Percentiles rank a stretch among this genome's conserved stretches.
Evolutionary conservation across 345 rosid species (phyloP).

Genomic region (Cardamine resedifolia): DNA sequence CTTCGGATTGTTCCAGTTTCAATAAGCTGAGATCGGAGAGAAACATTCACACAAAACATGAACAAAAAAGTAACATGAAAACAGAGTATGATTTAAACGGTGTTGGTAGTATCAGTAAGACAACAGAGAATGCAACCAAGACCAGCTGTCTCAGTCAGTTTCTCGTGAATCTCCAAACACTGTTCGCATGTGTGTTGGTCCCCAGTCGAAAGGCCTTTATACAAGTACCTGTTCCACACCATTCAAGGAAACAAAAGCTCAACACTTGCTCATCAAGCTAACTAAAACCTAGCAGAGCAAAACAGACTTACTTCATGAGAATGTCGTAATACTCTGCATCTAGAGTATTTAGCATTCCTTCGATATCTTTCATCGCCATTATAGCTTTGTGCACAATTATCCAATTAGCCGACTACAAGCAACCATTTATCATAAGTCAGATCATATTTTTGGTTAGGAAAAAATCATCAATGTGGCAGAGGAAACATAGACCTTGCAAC

Average conservation of each 20-base stretch:
- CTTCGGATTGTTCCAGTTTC: not conserved
- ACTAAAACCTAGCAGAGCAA: not conserved
- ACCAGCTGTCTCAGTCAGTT: constrained; percentile 85
- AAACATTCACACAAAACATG: not conserved
- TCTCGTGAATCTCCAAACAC: constrained; percentile 82
- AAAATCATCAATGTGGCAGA: not conserved
- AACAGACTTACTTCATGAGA: constrained; percentile 74
- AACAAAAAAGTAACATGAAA: not conserved
- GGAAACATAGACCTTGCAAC: constrained; percentile 69
- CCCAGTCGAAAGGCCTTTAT: constrained; percentile 84
- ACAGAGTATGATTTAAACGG: constrained; percentile 43
- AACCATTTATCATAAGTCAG: not conserved
- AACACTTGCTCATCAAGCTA: not conserved
- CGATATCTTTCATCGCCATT: constrained; percentile 87
- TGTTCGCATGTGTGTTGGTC: constrained; percentile 91
- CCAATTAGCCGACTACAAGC: constrained; percentile 81
- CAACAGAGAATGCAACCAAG: constrained; percentile 82
- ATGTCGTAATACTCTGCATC: constrained; percentile 87
- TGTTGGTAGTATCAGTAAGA: constrained; percentile 70
- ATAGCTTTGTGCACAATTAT: constrained; percentile 76
- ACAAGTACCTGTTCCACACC: constrained; percentile 56
- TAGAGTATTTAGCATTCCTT: constrained; percentile 66
- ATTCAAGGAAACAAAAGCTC: not conserved
- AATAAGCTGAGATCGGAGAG: not conserved
- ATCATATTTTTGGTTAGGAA: not conserved